phyloP scores from a whole-genome alignment of 2,329 filamentous ascomycete genomes.

The Hirsutella thompsonii region DNA sequence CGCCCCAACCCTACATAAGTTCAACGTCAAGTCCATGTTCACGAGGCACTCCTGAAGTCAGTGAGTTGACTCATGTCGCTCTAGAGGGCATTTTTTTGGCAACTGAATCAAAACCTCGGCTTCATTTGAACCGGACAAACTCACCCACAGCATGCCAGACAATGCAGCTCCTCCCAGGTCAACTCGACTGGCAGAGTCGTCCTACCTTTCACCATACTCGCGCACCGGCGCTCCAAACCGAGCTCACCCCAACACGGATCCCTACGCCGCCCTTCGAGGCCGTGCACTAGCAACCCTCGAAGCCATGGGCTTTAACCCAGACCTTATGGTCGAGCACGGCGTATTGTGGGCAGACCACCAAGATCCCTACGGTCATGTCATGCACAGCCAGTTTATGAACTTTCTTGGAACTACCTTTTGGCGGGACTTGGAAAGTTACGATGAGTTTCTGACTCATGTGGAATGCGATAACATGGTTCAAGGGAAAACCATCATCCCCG shows the following conservation, averaged over 20 bases:
- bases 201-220: slow-evolving; percentile 1
- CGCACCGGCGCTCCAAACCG: slow-evolving; percentile 1
- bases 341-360: slow-evolving; percentile 13
- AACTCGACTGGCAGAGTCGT: not conserved
- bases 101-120: too few relatives aligned
- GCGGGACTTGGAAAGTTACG: slow-evolving; percentile 12
- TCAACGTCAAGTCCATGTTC: too few relatives aligned
- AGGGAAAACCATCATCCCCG: slow-evolving; percentile 8
- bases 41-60: too few relatives aligned
- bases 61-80: too few relatives aligned
- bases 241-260: not conserved
- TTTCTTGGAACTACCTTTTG: slow-evolving; percentile 10
- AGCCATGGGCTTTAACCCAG: slow-evolving; percentile 6
- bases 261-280: slow-evolving; percentile 2
- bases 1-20: too few relatives aligned
- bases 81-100: too few relatives aligned
- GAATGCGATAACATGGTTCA: slow-evolving; percentile 12
- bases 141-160: not conserved
- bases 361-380: slow-evolving; percentile 13
- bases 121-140: too few relatives aligned
- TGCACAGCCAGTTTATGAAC: slow-evolving; percentile 11
- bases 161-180: not conserved
- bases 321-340: slow-evolving; percentile 8
- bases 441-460: slow-evolving; percentile 10
- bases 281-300: slow-evolving; percentile 5